Evolutionary conservation across 2,329 filamentous ascomycete species (phyloP).

Genomic region (Westerdykella aurantiaca): DNA sequence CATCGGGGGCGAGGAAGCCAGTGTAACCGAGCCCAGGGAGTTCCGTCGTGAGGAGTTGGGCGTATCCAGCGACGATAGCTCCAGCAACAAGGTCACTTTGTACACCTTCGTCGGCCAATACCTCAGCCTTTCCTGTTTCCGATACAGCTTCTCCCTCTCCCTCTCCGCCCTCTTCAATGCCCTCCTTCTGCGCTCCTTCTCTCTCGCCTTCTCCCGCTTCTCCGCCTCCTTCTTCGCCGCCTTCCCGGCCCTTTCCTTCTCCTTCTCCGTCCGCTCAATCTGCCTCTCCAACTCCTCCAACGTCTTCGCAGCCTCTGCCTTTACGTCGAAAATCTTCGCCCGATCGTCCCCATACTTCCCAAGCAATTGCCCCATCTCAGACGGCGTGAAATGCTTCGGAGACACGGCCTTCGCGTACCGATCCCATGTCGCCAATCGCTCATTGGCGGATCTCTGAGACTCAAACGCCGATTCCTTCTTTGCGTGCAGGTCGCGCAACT

Average conservation of each 20-base stretch:
- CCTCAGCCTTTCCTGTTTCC: slow-evolving; percentile 26
- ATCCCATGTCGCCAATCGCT: slow-evolving; percentile 29
- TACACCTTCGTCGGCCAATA: slow-evolving; percentile 38
- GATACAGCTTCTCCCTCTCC: slow-evolving; percentile 19
- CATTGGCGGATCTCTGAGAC: slow-evolving; percentile 14
- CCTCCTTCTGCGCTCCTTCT: slow-evolving; percentile 16
- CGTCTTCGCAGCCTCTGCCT: slow-evolving; percentile 17
- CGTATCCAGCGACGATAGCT: slow-evolving; percentile 28
- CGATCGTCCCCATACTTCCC: slow-evolving; percentile 31
- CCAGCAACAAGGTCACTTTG: slow-evolving; percentile 34
- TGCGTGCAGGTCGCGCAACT: slow-evolving; percentile 16
- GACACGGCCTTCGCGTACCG: slow-evolving; percentile 29
- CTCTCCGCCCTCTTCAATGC: slow-evolving; percentile 12
- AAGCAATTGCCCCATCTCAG: slow-evolving; percentile 33
- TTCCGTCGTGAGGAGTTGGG: slow-evolving; percentile 20
- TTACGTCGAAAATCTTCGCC: slow-evolving; percentile 15
- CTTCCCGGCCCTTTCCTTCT: slow-evolving; percentile 19
- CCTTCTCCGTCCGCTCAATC: slow-evolving; percentile 18
- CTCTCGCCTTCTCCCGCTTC: slow-evolving; percentile 19
- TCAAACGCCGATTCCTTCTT: slow-evolving; percentile 17
- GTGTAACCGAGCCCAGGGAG: slow-evolving; percentile 21
- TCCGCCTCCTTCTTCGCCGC: slow-evolving; percentile 22
- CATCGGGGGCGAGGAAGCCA: slow-evolving; percentile 3
- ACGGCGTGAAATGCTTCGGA: slow-evolving; percentile 24
- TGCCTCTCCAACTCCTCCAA: slow-evolving; percentile 22